These are phyloP conservation scores for Solanum chilense DNA, from an alignment of 257 asterid species.

Conservation along the genomic window DNA sequence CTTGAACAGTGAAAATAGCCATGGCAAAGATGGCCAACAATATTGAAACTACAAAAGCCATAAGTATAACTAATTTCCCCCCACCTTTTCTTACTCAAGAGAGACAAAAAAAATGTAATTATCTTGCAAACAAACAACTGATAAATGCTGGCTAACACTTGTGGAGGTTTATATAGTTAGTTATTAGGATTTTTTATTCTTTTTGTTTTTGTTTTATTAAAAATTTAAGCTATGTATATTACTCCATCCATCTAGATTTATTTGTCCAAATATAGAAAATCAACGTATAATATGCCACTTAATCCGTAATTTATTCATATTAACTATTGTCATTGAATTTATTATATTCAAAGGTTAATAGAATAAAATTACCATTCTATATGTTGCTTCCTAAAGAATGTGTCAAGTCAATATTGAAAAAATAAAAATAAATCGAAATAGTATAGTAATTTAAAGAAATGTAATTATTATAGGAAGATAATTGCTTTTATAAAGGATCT, in stretches of 20 bases:
- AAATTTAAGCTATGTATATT: too few relatives aligned
- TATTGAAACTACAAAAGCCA: neutral
- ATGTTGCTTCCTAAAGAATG: neutral
- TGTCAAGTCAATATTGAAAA: neutral
- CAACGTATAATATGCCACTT: neutral
- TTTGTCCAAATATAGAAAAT: neutral
- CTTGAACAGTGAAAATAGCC: conserved; percentile 7
- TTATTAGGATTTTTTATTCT: neutral
- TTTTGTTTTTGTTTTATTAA: neutral
- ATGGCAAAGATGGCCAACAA: conserved; percentile 5
- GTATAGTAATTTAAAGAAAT: neutral
- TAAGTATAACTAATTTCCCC: neutral
- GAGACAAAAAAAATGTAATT: neutral
- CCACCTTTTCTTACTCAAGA: neutral
- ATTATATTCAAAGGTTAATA: neutral
- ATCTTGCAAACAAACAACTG: neutral
- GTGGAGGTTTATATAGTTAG: neutral
- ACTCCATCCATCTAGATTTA: neutral
- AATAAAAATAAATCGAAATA: neutral
- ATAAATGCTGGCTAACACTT: neutral
- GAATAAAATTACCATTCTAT: neutral
- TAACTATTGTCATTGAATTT: neutral
- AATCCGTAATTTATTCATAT: neutral
- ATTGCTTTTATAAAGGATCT: neutral
- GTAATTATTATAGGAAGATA: neutral